phyloP scores from a whole-genome alignment of 495 filamentous ascomycete genomes.

The Penicillium silybi region DNA sequence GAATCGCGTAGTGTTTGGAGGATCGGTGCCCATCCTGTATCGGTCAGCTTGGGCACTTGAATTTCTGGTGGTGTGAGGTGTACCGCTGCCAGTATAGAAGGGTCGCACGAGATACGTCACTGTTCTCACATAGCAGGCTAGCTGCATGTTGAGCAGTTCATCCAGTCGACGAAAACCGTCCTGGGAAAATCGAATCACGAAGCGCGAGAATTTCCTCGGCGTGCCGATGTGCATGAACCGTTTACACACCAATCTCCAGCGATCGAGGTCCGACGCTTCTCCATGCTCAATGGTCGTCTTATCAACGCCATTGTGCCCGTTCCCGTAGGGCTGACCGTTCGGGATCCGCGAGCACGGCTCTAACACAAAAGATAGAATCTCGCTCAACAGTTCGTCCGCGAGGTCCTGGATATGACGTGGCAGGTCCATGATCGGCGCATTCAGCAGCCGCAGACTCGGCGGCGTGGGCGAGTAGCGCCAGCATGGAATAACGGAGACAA shows the following conservation, averaged over 20 bases:
- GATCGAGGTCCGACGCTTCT: slow-evolving; percentile 38
- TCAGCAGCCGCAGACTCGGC: slow-evolving; percentile 37
- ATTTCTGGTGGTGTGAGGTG: neutral
- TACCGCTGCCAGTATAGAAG: slow-evolving; percentile 56
- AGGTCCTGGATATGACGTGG: slow-evolving; percentile 45
- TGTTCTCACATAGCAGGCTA: slow-evolving; percentile 59
- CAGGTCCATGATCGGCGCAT: slow-evolving; percentile 35
- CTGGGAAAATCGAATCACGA: slow-evolving; percentile 57
- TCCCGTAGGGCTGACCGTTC: slow-evolving; percentile 3
- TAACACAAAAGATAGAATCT: slow-evolving; percentile 45
- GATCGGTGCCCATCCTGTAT: slow-evolving; percentile 32
- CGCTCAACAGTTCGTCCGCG: slow-evolving; percentile 58
- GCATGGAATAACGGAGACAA: slow-evolving; percentile 36
- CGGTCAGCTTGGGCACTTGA: slow-evolving; percentile 13
- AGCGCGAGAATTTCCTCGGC: slow-evolving; percentile 55
- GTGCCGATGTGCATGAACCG: slow-evolving; percentile 60
- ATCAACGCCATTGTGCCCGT: neutral
- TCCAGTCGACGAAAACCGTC: slow-evolving; percentile 56
- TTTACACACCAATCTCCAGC: slow-evolving; percentile 57
- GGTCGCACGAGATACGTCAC: slow-evolving; percentile 71
- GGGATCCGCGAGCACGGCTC: slow-evolving; percentile 9
- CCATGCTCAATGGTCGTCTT: slow-evolving; percentile 15
- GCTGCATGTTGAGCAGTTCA: slow-evolving; percentile 46
- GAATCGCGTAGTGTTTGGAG: slow-evolving; percentile 15
- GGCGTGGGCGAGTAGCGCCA: slow-evolving; percentile 32